Conservation (phyloP, 805 yeast species). For the Schizosaccharomyces octosporus region DNA sequence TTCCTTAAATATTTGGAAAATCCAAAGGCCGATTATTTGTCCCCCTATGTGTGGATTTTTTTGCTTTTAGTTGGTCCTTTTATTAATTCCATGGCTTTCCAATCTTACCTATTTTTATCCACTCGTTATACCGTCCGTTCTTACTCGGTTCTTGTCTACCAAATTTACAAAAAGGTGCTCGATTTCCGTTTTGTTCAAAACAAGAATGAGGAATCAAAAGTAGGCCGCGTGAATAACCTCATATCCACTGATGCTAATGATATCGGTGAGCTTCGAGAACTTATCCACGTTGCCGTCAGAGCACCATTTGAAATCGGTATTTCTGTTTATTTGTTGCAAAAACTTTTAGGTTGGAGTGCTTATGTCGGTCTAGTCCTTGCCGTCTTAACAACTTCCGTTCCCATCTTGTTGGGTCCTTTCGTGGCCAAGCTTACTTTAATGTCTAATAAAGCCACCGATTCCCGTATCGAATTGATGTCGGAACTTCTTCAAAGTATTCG, state of each 20-base stretch:
- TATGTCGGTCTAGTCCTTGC: background rate
- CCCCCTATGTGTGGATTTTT: background rate
- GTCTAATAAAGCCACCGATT: constrained; percentile 59
- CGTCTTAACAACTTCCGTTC: background rate
- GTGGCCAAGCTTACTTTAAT: constrained; percentile 27
- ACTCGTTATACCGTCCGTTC: background rate
- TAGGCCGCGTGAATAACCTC: constrained; percentile 41
- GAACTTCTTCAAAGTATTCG: constrained; percentile 82
- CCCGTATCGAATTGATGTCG: constrained; percentile 74
- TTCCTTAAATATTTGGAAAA: background rate
- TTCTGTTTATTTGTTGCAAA: background rate
- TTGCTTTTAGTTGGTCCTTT: background rate
- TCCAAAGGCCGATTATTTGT: background rate
- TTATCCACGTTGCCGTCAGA: constrained; percentile 29
- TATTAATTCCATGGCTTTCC: background rate
- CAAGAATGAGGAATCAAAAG: background rate
- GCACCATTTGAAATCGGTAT: constrained; percentile 15
- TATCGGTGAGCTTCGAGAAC: constrained; percentile 28
- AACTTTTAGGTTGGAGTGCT: constrained; percentile 2
- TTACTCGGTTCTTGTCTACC: background rate
- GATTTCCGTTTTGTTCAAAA: background rate
- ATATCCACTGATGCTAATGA: constrained; percentile 90
- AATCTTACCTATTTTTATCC: background rate
- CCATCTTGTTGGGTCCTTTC: background rate
- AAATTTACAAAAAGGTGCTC: background rate